A percentile compares a stretch with the other conserved stretches of the same genome.
These are phyloP conservation scores for Scheffersomyces titani DNA, from an alignment of 1,139 yeast genomes.

Conservation along the genomic window DNA sequence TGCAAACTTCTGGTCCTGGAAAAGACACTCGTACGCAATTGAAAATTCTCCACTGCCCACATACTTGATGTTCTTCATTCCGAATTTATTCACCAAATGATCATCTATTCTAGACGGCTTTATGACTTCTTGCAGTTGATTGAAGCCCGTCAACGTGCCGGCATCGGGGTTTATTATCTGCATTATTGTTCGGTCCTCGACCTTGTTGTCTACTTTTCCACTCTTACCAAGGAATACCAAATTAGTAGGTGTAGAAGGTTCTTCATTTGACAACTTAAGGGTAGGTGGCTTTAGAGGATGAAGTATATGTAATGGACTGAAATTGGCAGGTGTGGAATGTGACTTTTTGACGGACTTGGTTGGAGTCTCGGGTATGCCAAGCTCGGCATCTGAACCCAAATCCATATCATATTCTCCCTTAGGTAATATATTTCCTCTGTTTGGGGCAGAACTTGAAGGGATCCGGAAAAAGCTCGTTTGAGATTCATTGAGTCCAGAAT, in stretches of 20 bases:
- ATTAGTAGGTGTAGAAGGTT: slow-evolving; percentile 35
- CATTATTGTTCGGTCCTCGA: not conserved
- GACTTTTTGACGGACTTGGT: slow-evolving; percentile 40
- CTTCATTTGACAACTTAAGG: slow-evolving; percentile 9
- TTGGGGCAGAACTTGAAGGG: slow-evolving; percentile 18
- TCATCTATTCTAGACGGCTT: slow-evolving; percentile 43
- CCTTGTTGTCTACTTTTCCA: not conserved
- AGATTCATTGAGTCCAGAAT: slow-evolving; percentile 27
- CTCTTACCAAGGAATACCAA: not conserved
- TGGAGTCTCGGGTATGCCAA: slow-evolving; percentile 43
- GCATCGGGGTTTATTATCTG: slow-evolving; percentile 5
- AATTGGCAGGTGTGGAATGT: slow-evolving; percentile 32
- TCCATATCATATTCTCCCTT: slow-evolving; percentile 27
- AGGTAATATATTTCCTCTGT: slow-evolving; percentile 8
- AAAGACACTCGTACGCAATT: slow-evolving; percentile 74
- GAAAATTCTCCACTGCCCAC: slow-evolving; percentile 91
- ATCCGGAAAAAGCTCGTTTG: slow-evolving; percentile 39
- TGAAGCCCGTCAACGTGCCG: slow-evolving; percentile 8
- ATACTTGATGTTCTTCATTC: slow-evolving; percentile 58
- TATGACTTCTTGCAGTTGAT: slow-evolving; percentile 1
- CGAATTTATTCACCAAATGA: slow-evolving; percentile 68
- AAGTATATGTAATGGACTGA: slow-evolving; percentile 26
- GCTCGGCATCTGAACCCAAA: slow-evolving; percentile 18
- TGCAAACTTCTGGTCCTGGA: slow-evolving; percentile 70
- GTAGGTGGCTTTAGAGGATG: slow-evolving; percentile 7